Conservation (phyloP, 1,284 basidiomycete species). For the Rugosomyces carneus region DNA sequence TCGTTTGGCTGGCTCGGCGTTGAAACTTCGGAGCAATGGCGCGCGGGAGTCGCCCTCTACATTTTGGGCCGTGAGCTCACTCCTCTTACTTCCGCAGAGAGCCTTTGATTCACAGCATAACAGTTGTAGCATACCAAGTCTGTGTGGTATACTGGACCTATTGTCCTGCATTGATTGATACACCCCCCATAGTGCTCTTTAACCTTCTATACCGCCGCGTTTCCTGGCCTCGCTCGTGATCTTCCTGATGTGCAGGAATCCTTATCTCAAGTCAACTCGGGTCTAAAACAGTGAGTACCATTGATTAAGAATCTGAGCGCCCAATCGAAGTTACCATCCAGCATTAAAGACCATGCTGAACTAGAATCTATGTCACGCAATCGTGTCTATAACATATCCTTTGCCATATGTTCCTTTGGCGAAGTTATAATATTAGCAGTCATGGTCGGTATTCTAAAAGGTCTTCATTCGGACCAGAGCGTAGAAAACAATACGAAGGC, state of each 20-base stretch:
- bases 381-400: conserved; percentile 76
- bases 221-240: conserved; percentile 70
- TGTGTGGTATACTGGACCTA: neutral
- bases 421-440: conserved; percentile 69
- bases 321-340: conserved; percentile 20
- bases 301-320: neutral
- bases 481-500: conserved; percentile 74
- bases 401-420: conserved; percentile 65
- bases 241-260: conserved; percentile 63
- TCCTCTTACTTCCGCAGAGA: neutral
- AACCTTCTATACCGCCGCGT: conserved; percentile 83
- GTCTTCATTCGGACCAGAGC: conserved; percentile 54
- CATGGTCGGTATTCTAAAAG: conserved; percentile 76
- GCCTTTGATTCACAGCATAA: neutral
- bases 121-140: conserved; percentile 76
- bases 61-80: conserved; percentile 60
- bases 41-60: conserved; percentile 63
- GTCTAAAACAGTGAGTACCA: conserved; percentile 40
- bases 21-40: conserved; percentile 62
- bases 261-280: conserved; percentile 30
- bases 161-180: neutral
- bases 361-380: conserved; percentile 69
- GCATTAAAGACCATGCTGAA: conserved; percentile 50
- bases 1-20: conserved; percentile 77
- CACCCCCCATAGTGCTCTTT: conserved; percentile 45